A percentile compares a stretch with the other conserved stretches of the same genome.
phyloP scores from a whole-genome alignment of 1,139 yeast genomes.

The Candida sanyaensis region DNA sequence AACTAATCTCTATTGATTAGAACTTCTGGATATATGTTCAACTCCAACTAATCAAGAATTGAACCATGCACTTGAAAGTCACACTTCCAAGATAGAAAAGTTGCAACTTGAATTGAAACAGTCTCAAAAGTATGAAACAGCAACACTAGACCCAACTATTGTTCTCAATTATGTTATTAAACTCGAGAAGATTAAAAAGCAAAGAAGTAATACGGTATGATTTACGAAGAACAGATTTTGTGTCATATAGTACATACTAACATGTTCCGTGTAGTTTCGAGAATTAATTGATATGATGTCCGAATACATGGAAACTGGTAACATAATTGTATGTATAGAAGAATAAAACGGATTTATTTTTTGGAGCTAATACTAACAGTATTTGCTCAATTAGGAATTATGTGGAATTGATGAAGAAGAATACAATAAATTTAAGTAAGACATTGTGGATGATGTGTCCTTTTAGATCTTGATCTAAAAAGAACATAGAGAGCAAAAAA shows the following conservation, averaged over 20 bases:
- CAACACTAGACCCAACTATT: background rate
- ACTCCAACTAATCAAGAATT: constrained; percentile 11
- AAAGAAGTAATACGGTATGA: constrained; percentile 8
- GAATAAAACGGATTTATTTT: background rate
- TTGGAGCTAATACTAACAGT: background rate
- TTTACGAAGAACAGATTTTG: background rate
- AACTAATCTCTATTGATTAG: background rate
- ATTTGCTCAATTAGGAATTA: background rate
- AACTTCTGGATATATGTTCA: constrained; percentile 6
- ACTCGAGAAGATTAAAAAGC: constrained; percentile 4
- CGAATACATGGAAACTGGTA: constrained; percentile 4
- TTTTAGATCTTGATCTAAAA: background rate
- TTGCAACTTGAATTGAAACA: background rate
- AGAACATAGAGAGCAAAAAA: too few relatives aligned
- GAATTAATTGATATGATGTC: constrained; percentile 1
- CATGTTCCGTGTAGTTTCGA: constrained; percentile 3
- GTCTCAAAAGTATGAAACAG: background rate
- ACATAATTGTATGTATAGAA: constrained; percentile 5
- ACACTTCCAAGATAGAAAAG: background rate
- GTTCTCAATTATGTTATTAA: background rate
- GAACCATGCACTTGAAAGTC: background rate
- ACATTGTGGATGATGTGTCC: background rate
- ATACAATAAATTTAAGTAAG: background rate
- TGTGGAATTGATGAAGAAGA: constrained; percentile 6
- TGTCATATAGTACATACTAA: background rate